phyloP scores from a whole-genome alignment of 768 basidiomycete genomes.

The Sarcodon sp. region DNA sequence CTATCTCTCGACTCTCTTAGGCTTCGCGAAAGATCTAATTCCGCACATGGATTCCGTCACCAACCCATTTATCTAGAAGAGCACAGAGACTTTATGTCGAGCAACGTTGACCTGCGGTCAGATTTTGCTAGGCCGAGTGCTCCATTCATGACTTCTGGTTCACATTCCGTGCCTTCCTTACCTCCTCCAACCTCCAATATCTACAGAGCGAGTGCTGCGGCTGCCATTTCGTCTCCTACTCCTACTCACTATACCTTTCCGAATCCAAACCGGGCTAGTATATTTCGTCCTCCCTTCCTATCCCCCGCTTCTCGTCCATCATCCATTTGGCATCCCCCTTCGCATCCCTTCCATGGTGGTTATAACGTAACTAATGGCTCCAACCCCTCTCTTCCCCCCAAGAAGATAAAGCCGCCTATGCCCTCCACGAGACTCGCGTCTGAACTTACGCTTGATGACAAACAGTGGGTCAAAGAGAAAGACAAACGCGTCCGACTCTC shows the following conservation, averaged over 20 bases:
- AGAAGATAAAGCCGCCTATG: conserved; percentile 22
- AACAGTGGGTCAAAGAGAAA: conserved; percentile 31
- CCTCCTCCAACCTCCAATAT: conserved; percentile 16
- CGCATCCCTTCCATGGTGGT: conserved; percentile 15
- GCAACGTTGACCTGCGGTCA: no score
- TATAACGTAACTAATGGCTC: not conserved
- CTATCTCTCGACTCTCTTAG: conserved; percentile 10
- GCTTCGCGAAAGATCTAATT: not conserved
- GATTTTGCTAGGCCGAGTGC: conserved; percentile 25
- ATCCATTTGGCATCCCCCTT: conserved; percentile 50
- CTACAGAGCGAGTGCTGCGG: conserved; percentile 33
- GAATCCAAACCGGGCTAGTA: conserved; percentile 22
- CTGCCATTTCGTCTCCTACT: conserved; percentile 17
- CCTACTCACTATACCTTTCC: conserved; percentile 18
- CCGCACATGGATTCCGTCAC: not conserved
- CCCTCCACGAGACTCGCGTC: conserved; percentile 34
- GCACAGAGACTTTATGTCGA: no score
- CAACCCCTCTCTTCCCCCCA: conserved; percentile 6
- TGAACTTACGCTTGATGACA: conserved; percentile 35
- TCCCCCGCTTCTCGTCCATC: conserved; percentile 57
- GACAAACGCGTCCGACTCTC: conserved; percentile 31
- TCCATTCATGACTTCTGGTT: conserved; percentile 29
- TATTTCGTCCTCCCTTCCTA: conserved; percentile 59
- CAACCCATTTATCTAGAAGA: no score
- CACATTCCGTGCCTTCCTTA: conserved; percentile 10